phyloP scores from a whole-genome alignment of 2,329 filamentous ascomycete genomes.

The Fusarium coffeatum region DNA sequence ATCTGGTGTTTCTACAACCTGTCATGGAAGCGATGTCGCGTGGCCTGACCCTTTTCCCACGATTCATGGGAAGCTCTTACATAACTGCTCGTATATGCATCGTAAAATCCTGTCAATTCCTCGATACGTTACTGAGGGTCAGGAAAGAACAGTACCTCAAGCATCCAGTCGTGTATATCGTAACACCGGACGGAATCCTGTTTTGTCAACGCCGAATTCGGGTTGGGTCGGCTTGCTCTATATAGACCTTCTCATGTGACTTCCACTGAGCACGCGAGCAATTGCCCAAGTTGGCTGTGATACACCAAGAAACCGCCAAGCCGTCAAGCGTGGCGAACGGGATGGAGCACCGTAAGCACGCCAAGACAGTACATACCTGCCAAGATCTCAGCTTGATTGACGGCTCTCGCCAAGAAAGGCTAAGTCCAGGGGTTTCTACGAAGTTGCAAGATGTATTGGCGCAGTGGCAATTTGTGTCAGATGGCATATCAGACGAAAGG shows the following conservation, averaged over 20 bases:
- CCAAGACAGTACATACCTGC: neutral
- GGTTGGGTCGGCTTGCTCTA: rapidly evolving
- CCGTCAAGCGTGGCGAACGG: neutral
- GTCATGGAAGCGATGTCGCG: too few species aligned
- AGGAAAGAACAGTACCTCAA: too few species aligned
- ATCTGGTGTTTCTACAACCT: too few species aligned
- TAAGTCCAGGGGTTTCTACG: neutral
- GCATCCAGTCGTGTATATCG: too few species aligned
- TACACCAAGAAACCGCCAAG: slow-evolving; percentile 8
- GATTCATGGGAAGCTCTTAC: too few species aligned
- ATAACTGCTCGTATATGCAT: too few species aligned
- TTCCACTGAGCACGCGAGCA: neutral
- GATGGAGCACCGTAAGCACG: neutral
- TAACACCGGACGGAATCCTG: rapidly evolving
- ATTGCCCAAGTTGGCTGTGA: neutral
- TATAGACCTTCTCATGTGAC: neutral
- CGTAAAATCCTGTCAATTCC: too few species aligned
- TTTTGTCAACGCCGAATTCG: neutral
- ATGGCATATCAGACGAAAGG: neutral
- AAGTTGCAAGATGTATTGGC: rapidly evolving
- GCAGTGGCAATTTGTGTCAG: rapidly evolving
- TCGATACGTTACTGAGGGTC: too few species aligned
- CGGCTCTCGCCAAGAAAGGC: slow-evolving; percentile 2
- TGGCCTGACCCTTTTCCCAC: too few species aligned
- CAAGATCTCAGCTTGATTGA: slow-evolving; percentile 1